phyloP scores from a whole-genome alignment of 345 rosid species.

The Syzygium aqueum region DNA sequence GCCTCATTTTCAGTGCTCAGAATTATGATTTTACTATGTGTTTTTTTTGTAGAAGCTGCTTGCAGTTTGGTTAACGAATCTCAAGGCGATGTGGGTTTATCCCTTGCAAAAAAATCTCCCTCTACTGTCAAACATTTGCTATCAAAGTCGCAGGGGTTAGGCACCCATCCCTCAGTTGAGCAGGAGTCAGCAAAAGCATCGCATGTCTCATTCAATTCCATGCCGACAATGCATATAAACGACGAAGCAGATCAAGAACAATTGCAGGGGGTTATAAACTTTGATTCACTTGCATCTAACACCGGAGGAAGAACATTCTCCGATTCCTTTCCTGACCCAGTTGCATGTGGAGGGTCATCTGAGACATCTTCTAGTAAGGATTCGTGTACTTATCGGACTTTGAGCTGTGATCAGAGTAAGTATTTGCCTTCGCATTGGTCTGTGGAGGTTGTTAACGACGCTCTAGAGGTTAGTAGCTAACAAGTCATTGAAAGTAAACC shows the following conservation, averaged over 20 bases:
- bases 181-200: slow-evolving; percentile 20
- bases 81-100: slow-evolving; percentile 20
- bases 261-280: neutral
- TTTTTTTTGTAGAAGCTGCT: neutral
- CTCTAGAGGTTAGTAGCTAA: slow-evolving; percentile 55
- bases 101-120: slow-evolving; percentile 11
- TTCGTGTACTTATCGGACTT: slow-evolving; percentile 10
- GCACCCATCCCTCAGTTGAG: slow-evolving; percentile 6
- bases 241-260: slow-evolving; percentile 1
- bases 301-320: slow-evolving; percentile 19
- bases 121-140: slow-evolving; percentile 8
- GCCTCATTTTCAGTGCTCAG: neutral
- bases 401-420: slow-evolving; percentile 21
- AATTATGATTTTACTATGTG: neutral
- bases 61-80: neutral
- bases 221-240: slow-evolving; percentile 54
- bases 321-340: slow-evolving; percentile 39
- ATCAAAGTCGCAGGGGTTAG: slow-evolving; percentile 18
- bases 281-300: slow-evolving; percentile 9
- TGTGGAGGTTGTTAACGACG: slow-evolving; percentile 38
- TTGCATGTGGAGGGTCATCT: slow-evolving; percentile 17
- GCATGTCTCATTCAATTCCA: slow-evolving; percentile 36
- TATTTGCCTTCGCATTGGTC: slow-evolving; percentile 55
- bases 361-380: slow-evolving; percentile 17
- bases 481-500: neutral